Evolutionary conservation across 2,329 filamentous ascomycete species (phyloP).

Genomic region (Microsporum canis): DNA sequence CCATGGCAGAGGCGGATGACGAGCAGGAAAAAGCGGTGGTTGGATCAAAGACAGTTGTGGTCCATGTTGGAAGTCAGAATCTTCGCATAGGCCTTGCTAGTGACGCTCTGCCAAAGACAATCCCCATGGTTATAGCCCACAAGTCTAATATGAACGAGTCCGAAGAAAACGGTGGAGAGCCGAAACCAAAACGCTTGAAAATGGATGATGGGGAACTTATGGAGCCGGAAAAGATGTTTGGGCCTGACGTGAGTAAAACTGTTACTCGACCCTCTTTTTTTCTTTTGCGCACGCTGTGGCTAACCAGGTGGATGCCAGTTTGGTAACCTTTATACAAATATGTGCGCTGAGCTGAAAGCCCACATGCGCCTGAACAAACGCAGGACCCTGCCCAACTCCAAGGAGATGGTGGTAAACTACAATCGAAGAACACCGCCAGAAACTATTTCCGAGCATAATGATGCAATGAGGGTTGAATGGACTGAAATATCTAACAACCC

Average conservation of each 20-base stretch:
- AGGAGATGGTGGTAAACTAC: slow-evolving; percentile 89
- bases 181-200: slow-evolving; percentile 57
- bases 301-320: slow-evolving; percentile 33
- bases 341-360: slow-evolving; percentile 75
- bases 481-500: slow-evolving; percentile 60
- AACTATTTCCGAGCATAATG: slow-evolving; percentile 85
- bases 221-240: slow-evolving; percentile 68
- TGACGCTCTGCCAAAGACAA: slow-evolving; percentile 84
- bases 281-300: neutral
- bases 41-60: slow-evolving; percentile 83
- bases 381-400: slow-evolving; percentile 91
- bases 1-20: slow-evolving; percentile 46
- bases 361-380: slow-evolving; percentile 91
- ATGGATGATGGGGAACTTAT: slow-evolving; percentile 40
- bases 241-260: slow-evolving; percentile 56
- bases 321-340: slow-evolving; percentile 58
- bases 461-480: slow-evolving; percentile 89
- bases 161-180: slow-evolving; percentile 69
- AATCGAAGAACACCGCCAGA: slow-evolving; percentile 77
- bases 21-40: slow-evolving; percentile 50
- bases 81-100: slow-evolving; percentile 89
- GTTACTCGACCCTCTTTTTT: neutral
- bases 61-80: slow-evolving; percentile 93
- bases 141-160: slow-evolving; percentile 69
- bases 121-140: slow-evolving; percentile 84